Conservation (phyloP, 2,329 filamentous ascomycete genomes). For the Trichoderma afroharzianum region DNA sequence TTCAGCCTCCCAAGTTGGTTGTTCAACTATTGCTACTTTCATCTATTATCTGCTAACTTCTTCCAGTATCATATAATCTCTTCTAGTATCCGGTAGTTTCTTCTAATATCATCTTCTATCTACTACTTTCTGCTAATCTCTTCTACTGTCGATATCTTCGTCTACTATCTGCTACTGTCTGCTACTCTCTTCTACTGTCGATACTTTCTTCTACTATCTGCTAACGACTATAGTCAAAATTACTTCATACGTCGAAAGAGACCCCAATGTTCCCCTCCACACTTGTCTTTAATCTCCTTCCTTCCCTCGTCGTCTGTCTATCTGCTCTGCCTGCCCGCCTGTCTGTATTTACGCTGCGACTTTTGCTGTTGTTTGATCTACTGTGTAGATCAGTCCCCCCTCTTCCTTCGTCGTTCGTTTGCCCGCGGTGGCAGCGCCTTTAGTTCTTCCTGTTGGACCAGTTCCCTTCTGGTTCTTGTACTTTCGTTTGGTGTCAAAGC, state of each 20-base stretch:
- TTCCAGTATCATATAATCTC: neutral
- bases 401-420: neutral
- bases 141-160: neutral
- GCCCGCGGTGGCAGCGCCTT: neutral
- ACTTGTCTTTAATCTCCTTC: neutral
- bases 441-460: neutral
- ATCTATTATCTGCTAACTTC: neutral
- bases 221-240: no score
- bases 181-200: no score
- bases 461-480: accelerated
- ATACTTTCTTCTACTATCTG: no score
- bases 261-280: neutral
- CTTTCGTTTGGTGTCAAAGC: neutral
- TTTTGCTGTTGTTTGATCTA: neutral
- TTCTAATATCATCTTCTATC: no score
- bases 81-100: no score
- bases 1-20: neutral
- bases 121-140: neutral
- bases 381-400: neutral
- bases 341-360: neutral
- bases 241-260: neutral
- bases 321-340: neutral
- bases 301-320: neutral
- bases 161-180: neutral
- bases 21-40: neutral